These are phyloP conservation scores for Kodamaea restingae DNA, from an alignment of 805 yeast species.

Conservation along the genomic window DNA sequence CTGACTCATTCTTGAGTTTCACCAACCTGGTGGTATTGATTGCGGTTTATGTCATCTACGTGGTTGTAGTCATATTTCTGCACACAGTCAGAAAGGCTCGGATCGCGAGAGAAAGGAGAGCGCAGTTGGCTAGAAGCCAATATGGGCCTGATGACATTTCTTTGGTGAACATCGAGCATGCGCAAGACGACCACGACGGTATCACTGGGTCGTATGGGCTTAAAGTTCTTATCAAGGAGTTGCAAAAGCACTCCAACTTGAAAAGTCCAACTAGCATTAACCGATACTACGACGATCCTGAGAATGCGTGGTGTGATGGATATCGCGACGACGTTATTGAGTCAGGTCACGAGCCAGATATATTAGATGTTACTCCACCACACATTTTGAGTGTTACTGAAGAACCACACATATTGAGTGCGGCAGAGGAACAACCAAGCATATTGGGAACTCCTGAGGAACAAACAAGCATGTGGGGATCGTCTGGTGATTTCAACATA, in stretches of 20 bases:
- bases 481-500: too few species aligned
- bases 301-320: too few species aligned
- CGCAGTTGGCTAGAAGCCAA: slow-evolving; percentile 22
- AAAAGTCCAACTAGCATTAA: slow-evolving; percentile 1
- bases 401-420: too few species aligned
- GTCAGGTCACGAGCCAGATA: too few species aligned
- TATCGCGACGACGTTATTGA: too few species aligned
- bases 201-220: slow-evolving; percentile 30
- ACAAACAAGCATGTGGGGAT: too few species aligned
- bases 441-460: too few species aligned
- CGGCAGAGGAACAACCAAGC: too few species aligned
- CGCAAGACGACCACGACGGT: slow-evolving; percentile 9
- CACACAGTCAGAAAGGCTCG: slow-evolving; percentile 19
- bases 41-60: slow-evolving; percentile 54
- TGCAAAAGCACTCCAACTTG: slow-evolving; percentile 24
- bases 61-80: slow-evolving; percentile 33
- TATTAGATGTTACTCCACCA: too few species aligned
- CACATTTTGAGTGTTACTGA: too few species aligned
- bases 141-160: slow-evolving; percentile 18
- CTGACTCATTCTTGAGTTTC: slow-evolving; percentile 51
- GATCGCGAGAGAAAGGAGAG: slow-evolving; percentile 13
- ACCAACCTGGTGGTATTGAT: slow-evolving; percentile 59
- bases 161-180: slow-evolving; percentile 17
- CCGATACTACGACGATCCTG: too few species aligned
- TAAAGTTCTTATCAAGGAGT: slow-evolving; percentile 28